A percentile compares a stretch with the other conserved stretches of the same genome.
These are phyloP conservation scores for Thymus quinquecostatus DNA, from an alignment of 257 asterid genomes.

Conservation along the genomic window DNA sequence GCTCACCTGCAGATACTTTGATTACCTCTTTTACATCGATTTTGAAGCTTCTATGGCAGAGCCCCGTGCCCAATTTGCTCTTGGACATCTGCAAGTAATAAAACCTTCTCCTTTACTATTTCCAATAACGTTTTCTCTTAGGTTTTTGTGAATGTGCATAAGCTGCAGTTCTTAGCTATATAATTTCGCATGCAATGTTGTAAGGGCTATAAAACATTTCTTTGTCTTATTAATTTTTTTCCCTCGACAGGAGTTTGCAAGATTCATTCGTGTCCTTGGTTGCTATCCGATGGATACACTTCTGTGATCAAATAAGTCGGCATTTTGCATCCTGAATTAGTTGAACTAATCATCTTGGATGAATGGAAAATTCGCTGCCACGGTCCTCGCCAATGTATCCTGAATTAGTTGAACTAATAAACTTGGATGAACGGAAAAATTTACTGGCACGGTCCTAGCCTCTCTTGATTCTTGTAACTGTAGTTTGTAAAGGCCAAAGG, in stretches of 20 bases:
- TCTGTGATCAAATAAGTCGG: background rate
- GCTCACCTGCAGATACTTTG: slow-evolving; percentile 76
- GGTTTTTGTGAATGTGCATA: background rate
- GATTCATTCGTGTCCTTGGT: slow-evolving; percentile 39
- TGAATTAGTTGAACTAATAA: background rate
- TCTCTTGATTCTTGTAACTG: no score
- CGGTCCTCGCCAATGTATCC: background rate
- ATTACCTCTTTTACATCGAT: slow-evolving; percentile 91
- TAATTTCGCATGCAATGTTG: background rate
- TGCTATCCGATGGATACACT: slow-evolving; percentile 34
- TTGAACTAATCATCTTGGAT: background rate
- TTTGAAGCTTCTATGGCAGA: slow-evolving; percentile 98
- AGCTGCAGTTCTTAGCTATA: background rate
- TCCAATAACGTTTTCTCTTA: background rate
- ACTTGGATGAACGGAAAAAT: background rate
- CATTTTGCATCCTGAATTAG: background rate
- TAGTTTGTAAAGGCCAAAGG: no score
- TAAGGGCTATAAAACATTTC: background rate
- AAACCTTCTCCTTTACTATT: background rate
- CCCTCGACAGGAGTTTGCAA: slow-evolving; percentile 34
- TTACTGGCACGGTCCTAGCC: no score
- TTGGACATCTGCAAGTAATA: slow-evolving; percentile 71
- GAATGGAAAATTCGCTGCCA: background rate
- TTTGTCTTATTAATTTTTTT: background rate
- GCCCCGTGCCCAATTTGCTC: slow-evolving; percentile 80